Evolutionary conservation across 768 basidiomycete genomes (phyloP).

Genomic region (Amanita inopinata): DNA sequence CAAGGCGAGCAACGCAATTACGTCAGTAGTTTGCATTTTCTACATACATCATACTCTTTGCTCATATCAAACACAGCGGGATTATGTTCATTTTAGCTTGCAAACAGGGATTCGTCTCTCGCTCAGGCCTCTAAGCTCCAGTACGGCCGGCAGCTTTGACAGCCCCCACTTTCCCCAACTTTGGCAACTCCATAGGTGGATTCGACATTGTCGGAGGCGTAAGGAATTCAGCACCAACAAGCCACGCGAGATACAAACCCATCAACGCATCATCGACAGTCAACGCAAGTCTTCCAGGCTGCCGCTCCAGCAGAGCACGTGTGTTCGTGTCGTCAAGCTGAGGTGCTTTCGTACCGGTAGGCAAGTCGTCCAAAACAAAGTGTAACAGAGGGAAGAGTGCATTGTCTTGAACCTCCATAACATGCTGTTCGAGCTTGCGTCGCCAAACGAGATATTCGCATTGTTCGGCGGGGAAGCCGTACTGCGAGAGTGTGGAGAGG

Average conservation of each 20-base stretch:
- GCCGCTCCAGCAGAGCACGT: constrained; percentile 41
- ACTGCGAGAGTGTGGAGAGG: constrained; percentile 58
- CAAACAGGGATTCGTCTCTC: no score
- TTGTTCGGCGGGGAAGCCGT: constrained; percentile 70
- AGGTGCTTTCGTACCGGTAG: constrained; percentile 91
- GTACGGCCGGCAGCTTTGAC: constrained; percentile 65
- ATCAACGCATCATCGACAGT: constrained; percentile 73
- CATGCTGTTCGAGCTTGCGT: constrained; percentile 86
- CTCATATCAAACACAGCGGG: no score
- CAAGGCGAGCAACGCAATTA: no score
- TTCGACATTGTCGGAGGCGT: constrained; percentile 34
- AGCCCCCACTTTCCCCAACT: constrained; percentile 25
- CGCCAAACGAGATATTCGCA: constrained; percentile 93
- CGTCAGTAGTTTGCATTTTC: no score
- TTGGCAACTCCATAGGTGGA: constrained; percentile 39
- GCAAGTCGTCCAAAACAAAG: constrained; percentile 94
- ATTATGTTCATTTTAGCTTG: no score
- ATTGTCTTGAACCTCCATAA: constrained; percentile 90
- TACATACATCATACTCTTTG: no score
- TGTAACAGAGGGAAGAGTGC: constrained; percentile 95
- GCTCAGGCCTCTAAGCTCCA: constrained; percentile 41
- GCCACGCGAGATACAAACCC: constrained; percentile 89
- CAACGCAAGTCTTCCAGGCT: constrained; percentile 25
- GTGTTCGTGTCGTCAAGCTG: constrained; percentile 86
- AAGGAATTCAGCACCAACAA: constrained; percentile 79